These are phyloP conservation scores for Mycena filopes DNA, from an alignment of 768 basidiomycete genomes.

Conservation along the genomic window DNA sequence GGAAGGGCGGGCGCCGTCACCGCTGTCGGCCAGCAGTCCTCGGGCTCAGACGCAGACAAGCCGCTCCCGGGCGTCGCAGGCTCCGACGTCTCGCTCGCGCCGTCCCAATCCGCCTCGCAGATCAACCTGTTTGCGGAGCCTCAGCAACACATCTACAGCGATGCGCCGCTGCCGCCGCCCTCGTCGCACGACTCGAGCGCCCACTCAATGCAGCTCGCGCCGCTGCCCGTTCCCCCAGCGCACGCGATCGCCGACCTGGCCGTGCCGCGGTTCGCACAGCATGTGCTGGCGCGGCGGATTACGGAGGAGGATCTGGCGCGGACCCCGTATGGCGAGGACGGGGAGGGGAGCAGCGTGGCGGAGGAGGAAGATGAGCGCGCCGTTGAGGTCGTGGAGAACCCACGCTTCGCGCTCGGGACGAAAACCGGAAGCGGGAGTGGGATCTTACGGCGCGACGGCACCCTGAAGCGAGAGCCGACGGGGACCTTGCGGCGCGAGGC, in stretches of 20 bases:
- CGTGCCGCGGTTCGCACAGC: slow-evolving; percentile 38
- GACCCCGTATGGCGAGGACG: slow-evolving; percentile 30
- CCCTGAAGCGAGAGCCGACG: slow-evolving; percentile 28
- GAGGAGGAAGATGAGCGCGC: slow-evolving; percentile 42
- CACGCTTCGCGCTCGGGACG: slow-evolving; percentile 51
- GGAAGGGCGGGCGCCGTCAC: slow-evolving; percentile 61
- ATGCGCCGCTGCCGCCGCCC: slow-evolving; percentile 27
- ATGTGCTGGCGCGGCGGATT: slow-evolving; percentile 43
- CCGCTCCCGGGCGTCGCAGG: slow-evolving; percentile 42
- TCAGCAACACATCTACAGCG: slow-evolving; percentile 35
- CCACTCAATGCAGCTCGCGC: slow-evolving; percentile 31
- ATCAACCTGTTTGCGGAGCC: slow-evolving; percentile 41
- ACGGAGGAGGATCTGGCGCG: slow-evolving; percentile 45
- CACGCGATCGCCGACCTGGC: slow-evolving; percentile 58
- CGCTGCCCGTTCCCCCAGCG: slow-evolving; percentile 55
- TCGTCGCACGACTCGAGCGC: slow-evolving; percentile 19
- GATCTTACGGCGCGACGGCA: slow-evolving; percentile 5
- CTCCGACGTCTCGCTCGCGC: slow-evolving; percentile 71
- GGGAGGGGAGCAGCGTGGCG: slow-evolving; percentile 48
- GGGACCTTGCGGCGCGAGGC: slow-evolving; percentile 15
- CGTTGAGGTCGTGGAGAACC: slow-evolving; percentile 67
- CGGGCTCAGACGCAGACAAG: slow-evolving; percentile 32
- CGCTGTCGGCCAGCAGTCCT: slow-evolving; percentile 1
- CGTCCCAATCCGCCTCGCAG: slow-evolving; percentile 84
- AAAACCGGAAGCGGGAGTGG: not conserved